Base-by-base conservation (phyloP, 1,284 basidiomycete genomes). In the Cryptococcus amylolentus region DNA sequence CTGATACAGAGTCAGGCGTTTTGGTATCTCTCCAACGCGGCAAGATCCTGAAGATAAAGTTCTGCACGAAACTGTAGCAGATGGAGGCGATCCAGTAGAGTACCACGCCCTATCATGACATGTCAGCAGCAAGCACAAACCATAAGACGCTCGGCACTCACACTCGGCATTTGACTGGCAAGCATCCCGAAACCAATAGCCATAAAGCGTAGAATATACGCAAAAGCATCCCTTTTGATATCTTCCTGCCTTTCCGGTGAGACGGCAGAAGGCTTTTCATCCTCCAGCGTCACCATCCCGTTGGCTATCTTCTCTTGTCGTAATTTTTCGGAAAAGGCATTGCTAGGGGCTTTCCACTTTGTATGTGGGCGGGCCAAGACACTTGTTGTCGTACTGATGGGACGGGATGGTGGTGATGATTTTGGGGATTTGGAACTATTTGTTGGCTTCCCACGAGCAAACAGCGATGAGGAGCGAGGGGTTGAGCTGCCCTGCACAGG, bases 81-180 rank as follows among this genome's bases (percentile, higher is more conserved):
- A 81, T 78, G 6, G 78, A 80, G 8, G 79, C 77, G 12, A 78
- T 60, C 81, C 81, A 83, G 63, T 82, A 83, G 16, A 81, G 61
- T 28, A 78, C 76, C 16, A 83, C 71, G 5, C 78, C 79, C 78
- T 81, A 64, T 14, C 12, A 18, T 14, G 16, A 16, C 31, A 44
- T 18, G 3, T 37, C 23, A 47, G 13, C 12, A 38, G 23, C 23
- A 14, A 26, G 44, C 16, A 47, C 14, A 4, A 3, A 35, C 8
- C 28, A 46, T 20, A 7, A 14, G 44, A 46, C 14, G 14, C 14
- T 10, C 9, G 2, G 12, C 3, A 63, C 65, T 66, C 54, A 69
- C 67, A 57, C 61, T 61, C 14, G 65, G 69, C 49, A 67, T 56
- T 49, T 63, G 56, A 44, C 58, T 55, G 20, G 64, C 68, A 3